Percentiles rank a stretch among this genome's conserved stretches.
Evolutionary conservation across 1,139 yeast genomes (phyloP).

Genomic region (Nakaseomyces nivariensis): DNA sequence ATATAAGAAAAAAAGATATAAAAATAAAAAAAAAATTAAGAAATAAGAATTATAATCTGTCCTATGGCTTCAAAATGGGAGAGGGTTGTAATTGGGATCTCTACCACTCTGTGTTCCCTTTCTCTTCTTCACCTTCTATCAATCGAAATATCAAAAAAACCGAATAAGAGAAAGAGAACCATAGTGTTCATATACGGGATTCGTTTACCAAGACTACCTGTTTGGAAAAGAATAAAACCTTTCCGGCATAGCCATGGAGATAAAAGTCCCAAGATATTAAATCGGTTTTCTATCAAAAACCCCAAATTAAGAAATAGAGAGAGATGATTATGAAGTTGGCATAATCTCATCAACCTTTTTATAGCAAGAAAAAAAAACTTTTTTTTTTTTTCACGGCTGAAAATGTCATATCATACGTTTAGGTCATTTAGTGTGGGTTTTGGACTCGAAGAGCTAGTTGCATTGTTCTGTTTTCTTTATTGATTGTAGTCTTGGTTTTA

Average conservation of each 20-base stretch:
- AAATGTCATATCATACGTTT: neutral
- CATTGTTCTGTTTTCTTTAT: too few relatives aligned
- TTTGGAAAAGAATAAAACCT: neutral
- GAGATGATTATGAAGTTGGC: too few relatives aligned
- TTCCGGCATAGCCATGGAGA: conserved; percentile 27
- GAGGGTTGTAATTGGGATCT: conserved; percentile 9
- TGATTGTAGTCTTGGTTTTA: neutral
- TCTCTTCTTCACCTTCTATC: too few relatives aligned
- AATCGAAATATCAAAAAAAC: neutral
- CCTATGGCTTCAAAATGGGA: conserved; percentile 29
- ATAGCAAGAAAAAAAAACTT: too few relatives aligned
- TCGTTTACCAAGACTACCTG: conserved; percentile 31
- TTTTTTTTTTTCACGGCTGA: too few relatives aligned
- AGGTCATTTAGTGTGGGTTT: neutral
- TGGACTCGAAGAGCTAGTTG: too few relatives aligned
- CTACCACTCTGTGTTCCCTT: conserved; percentile 21
- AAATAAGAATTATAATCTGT: conserved; percentile 9
- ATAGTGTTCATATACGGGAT: conserved; percentile 23
- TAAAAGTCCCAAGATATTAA: conserved; percentile 20
- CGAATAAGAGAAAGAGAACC: conserved; percentile 1
- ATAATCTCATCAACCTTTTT: too few relatives aligned
- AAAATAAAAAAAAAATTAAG: neutral
- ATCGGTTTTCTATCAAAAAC: neutral
- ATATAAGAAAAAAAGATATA: neutral
- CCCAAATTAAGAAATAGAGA: neutral